phyloP scores from a whole-genome alignment of 106 monocot species.

The Platanthera guangdongensis region DNA sequence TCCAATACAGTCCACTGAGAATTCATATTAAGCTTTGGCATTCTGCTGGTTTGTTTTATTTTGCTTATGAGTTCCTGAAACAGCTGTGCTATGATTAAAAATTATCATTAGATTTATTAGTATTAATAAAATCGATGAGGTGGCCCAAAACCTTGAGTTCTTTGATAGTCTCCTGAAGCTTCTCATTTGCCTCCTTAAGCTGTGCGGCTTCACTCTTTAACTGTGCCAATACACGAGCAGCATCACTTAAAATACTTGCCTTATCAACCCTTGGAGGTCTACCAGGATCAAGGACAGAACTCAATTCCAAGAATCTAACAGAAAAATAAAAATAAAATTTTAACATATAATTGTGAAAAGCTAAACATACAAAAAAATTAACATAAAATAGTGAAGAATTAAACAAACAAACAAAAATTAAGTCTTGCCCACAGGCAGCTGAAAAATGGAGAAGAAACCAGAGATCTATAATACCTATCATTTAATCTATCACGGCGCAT shows the following conservation, averaged over 20 bases:
- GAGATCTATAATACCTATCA: slow-evolving; percentile 33
- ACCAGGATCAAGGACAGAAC: slow-evolving; percentile 51
- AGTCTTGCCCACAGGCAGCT: neutral
- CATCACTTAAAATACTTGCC: slow-evolving; percentile 56
- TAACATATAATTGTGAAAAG: neutral
- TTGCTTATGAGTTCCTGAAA: too few species aligned
- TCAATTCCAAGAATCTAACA: slow-evolving; percentile 63
- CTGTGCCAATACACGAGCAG: slow-evolving; percentile 48
- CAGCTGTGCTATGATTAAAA: neutral
- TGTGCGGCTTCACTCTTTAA: slow-evolving; percentile 58
- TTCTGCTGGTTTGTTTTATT: too few species aligned
- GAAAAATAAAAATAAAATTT: neutral
- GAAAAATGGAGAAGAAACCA: neutral
- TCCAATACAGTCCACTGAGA: neutral
- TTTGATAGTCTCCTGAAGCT: slow-evolving; percentile 70
- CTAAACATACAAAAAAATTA: neutral
- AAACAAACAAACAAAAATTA: neutral
- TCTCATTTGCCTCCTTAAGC: slow-evolving; percentile 61
- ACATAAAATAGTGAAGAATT: neutral
- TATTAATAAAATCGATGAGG: neutral
- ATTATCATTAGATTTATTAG: neutral
- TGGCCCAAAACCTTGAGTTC: slow-evolving; percentile 50
- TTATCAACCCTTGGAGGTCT: slow-evolving; percentile 60
- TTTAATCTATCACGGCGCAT: slow-evolving; percentile 64
- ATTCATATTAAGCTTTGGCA: neutral